phyloP scores from a whole-genome alignment of 495 filamentous ascomycete species.

The Tuber calosporum region DNA sequence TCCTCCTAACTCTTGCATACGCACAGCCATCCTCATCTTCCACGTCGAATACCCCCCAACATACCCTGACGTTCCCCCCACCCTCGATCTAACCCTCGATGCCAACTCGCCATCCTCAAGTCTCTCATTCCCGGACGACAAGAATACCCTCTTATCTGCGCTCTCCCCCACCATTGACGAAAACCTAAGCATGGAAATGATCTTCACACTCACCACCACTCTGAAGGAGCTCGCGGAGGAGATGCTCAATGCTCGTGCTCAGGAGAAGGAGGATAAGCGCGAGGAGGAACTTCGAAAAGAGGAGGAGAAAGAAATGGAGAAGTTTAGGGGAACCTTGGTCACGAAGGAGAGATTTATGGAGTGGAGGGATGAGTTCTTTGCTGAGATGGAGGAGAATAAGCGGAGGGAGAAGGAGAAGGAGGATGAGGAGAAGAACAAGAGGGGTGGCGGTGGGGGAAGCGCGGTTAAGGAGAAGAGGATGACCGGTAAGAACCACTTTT shows the following conservation, averaged over 20 bases:
- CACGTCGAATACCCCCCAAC: constrained; percentile 75
- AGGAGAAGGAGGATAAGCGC: constrained; percentile 54
- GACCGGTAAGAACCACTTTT: constrained; percentile 22
- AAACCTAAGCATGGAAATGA: constrained; percentile 95
- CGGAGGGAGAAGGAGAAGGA: constrained; percentile 26
- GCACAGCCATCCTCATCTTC: constrained; percentile 59
- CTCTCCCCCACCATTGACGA: constrained; percentile 69
- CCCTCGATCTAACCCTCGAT: constrained; percentile 63
- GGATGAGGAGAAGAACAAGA: constrained; percentile 31
- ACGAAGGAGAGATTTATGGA: constrained; percentile 72
- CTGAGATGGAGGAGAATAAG: constrained; percentile 59
- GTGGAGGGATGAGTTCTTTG: constrained; percentile 72
- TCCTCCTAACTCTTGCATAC: constrained; percentile 8
- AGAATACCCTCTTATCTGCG: constrained; percentile 58
- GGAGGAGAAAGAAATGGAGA: constrained; percentile 89
- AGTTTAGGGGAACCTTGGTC: constrained; percentile 88
- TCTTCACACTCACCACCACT: constrained; percentile 79
- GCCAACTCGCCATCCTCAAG: constrained; percentile 36
- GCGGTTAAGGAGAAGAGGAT: constrained; percentile 44
- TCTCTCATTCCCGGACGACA: constrained; percentile 61
- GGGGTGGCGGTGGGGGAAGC: constrained; percentile 19
- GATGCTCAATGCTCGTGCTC: constrained; percentile 60
- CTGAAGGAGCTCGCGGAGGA: constrained; percentile 83
- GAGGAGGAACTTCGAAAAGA: constrained; percentile 61
- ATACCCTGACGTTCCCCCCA: constrained; percentile 80